Percentiles rank a stretch among this genome's conserved stretches.
phyloP scores from a whole-genome alignment of 495 filamentous ascomycete species.

The Astrothelium subdiscretum region DNA sequence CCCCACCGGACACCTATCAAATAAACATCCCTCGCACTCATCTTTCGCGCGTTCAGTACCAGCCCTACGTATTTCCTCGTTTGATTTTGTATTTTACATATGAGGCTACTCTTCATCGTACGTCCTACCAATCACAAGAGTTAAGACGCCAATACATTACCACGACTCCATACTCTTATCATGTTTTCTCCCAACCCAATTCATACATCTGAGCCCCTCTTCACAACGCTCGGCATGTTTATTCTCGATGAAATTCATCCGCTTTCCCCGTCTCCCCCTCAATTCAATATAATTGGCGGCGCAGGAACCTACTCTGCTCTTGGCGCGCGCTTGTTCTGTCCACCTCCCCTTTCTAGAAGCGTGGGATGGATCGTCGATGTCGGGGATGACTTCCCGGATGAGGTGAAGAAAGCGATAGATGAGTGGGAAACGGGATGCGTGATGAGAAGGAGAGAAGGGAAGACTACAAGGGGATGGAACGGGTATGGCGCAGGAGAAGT shows the following conservation, averaged over 20 bases:
- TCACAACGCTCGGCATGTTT: conserved; percentile 90
- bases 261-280: conserved; percentile 45
- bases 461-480: conserved; percentile 89
- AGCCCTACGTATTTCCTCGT: no score
- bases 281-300: conserved; percentile 67
- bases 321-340: conserved; percentile 77
- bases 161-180: neutral
- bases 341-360: conserved; percentile 38
- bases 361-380: conserved; percentile 88
- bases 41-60: no score
- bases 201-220: conserved; percentile 28
- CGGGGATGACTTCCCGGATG: conserved; percentile 71
- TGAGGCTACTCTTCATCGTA: no score
- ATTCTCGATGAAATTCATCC: conserved; percentile 95
- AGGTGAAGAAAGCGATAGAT: conserved; percentile 48
- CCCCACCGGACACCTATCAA: no score
- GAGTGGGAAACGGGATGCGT: conserved; percentile 62
- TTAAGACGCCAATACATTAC: no score
- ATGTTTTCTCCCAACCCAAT: neutral
- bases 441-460: conserved; percentile 51
- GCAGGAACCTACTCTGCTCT: conserved; percentile 77
- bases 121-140: no score
- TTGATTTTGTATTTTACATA: no score
- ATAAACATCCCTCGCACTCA: no score
- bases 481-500: conserved; percentile 55